Percentiles rank a stretch among this genome's conserved stretches.
Conservation (phyloP, 225 moss, liverwort and hornwort genomes). For the Bryoerythrophyllum caledonicum region DNA sequence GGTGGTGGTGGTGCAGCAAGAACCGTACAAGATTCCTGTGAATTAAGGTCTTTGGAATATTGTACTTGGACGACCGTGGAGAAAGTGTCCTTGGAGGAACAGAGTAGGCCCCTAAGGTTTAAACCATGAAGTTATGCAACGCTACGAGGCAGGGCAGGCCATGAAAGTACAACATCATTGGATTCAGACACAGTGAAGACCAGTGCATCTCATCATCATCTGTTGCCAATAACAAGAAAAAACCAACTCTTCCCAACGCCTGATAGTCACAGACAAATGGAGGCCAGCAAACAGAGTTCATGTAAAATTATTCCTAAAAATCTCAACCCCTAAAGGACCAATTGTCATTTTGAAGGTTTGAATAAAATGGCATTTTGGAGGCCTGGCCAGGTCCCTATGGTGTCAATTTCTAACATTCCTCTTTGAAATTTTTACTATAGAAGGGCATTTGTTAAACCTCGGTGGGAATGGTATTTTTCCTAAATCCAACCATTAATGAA, state of each 20-base stretch:
- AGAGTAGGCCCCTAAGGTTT: not conserved
- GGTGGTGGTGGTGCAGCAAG: not conserved
- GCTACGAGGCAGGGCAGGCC: not conserved
- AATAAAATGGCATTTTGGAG: no score
- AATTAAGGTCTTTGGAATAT: constrained; percentile 6
- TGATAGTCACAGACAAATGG: no score
- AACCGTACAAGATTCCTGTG: not conserved
- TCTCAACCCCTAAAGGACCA: no score
- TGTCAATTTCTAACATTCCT: no score
- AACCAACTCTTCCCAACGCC: not conserved
- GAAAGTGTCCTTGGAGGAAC: not conserved
- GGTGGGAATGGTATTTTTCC: no score
- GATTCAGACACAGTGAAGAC: not conserved
- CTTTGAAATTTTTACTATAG: no score
- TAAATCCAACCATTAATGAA: no score
- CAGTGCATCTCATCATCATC: not conserved
- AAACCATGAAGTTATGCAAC: not conserved
- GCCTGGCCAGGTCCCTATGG: no score
- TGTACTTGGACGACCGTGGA: not conserved
- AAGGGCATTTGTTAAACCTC: no score
- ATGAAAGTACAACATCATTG: constrained; percentile 7
- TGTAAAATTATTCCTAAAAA: no score
- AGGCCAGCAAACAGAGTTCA: no score
- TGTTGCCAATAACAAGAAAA: not conserved
- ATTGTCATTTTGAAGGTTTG: no score